Percentiles rank a stretch among this genome's conserved stretches.
phyloP scores from a whole-genome alignment of 768 basidiomycete genomes.

The Pleurotus salmoneostramineus region DNA sequence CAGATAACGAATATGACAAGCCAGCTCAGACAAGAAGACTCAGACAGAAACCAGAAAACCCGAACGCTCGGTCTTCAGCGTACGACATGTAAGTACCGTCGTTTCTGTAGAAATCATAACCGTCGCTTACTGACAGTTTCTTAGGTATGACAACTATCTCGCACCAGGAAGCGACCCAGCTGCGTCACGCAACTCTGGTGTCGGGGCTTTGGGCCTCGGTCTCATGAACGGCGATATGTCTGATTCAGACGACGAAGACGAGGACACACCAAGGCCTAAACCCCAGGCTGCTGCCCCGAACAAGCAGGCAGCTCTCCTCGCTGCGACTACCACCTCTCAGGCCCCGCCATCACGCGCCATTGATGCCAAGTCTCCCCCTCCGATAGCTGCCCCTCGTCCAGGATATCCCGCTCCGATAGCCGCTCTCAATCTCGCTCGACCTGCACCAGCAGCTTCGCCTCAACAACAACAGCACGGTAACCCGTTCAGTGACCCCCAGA shows the following conservation, averaged over 20 bases:
- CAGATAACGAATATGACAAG: slow-evolving; percentile 55
- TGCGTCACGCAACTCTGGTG: slow-evolving; percentile 45
- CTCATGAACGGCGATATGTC: slow-evolving; percentile 40
- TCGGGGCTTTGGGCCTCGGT: slow-evolving; percentile 49
- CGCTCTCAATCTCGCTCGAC: slow-evolving; percentile 55
- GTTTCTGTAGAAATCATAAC: slow-evolving; percentile 4
- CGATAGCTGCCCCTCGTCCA: slow-evolving; percentile 66
- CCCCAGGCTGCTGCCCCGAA: slow-evolving; percentile 17
- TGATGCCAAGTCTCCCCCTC: slow-evolving; percentile 16
- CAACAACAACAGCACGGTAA: slow-evolving; percentile 22
- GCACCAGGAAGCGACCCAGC: slow-evolving; percentile 22
- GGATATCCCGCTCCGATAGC: slow-evolving; percentile 72
- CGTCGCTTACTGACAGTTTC: neutral
- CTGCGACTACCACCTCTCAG: slow-evolving; percentile 7
- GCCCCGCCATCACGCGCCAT: slow-evolving; percentile 8
- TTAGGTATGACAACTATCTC: slow-evolving; percentile 64
- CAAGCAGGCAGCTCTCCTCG: slow-evolving; percentile 31
- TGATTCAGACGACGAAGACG: slow-evolving; percentile 40
- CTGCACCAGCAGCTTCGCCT: slow-evolving; percentile 35
- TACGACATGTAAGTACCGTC: slow-evolving; percentile 59
- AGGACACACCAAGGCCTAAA: slow-evolving; percentile 16
- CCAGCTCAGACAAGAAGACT: slow-evolving; percentile 37
- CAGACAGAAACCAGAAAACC: slow-evolving; percentile 43
- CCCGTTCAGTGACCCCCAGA: slow-evolving; percentile 18
- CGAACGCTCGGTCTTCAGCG: slow-evolving; percentile 55